phyloP scores from a whole-genome alignment of 2,329 filamentous ascomycete genomes.

The Microascus cirrosus region DNA sequence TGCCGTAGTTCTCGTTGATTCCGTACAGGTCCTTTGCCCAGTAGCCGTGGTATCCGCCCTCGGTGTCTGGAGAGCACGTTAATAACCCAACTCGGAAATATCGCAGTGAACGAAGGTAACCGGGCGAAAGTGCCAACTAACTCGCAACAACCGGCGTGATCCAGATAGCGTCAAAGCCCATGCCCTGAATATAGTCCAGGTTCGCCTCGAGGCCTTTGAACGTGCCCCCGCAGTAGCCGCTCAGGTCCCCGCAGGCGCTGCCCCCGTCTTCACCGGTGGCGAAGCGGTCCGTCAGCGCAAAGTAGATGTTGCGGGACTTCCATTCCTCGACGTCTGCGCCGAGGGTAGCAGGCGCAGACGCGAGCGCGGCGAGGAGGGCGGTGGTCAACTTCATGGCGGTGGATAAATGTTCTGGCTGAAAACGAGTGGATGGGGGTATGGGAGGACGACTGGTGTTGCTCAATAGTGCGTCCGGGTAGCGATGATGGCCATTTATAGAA shows the following conservation, averaged over 20 bases:
- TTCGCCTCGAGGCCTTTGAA: conserved; percentile 46
- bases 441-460: neutral
- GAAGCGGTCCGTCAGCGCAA: conserved; percentile 45
- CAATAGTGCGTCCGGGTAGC: neutral
- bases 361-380: conserved; percentile 4
- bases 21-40: conserved; percentile 37
- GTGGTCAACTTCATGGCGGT: conserved; percentile 7
- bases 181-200: conserved; percentile 51
- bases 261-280: conserved; percentile 31
- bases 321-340: conserved; percentile 28
- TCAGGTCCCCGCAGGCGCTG: conserved; percentile 25
- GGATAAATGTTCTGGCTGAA: neutral
- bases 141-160: conserved; percentile 44
- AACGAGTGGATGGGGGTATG: neutral
- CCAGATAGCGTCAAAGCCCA: conserved; percentile 49
- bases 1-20: conserved; percentile 49
- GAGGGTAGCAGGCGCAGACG: conserved; percentile 7
- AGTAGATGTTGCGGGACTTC: conserved; percentile 46
- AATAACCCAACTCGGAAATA: neutral
- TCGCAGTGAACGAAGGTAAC: neutral
- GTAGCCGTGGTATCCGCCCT: conserved; percentile 43
- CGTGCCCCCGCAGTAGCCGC: conserved; percentile 48
- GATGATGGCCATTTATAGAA: neutral
- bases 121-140: conserved; percentile 12
- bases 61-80: conserved; percentile 15